Conservation (phyloP, 73 alveolate species). For the Symbiodinium pilosum region DNA sequence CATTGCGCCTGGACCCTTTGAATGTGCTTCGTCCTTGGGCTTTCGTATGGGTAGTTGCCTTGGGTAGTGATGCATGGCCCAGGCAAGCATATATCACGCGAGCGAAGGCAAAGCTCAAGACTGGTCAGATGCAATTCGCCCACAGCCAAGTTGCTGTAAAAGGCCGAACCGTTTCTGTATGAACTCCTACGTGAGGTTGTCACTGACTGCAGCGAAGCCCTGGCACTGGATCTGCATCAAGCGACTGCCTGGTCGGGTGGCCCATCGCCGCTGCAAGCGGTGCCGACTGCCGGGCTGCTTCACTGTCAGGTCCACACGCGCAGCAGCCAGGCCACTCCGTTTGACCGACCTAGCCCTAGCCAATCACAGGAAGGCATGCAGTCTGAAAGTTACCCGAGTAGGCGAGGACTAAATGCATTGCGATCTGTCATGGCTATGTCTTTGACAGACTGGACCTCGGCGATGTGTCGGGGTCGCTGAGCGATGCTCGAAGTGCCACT, state of each 20-base stretch:
- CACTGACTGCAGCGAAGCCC: conserved; percentile 76
- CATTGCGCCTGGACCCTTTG: conserved; percentile 64
- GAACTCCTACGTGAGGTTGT: conserved; percentile 19
- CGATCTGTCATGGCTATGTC: background rate
- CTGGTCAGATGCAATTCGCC: background rate
- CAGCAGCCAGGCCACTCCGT: conserved; percentile 40
- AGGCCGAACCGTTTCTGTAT: background rate
- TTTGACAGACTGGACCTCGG: conserved; percentile 46
- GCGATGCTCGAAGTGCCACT: conserved; percentile 52
- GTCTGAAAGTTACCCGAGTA: background rate
- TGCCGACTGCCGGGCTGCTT: background rate
- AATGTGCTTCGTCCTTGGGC: background rate
- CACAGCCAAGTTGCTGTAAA: background rate
- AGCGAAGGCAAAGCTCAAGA: conserved; percentile 47
- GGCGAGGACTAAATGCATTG: background rate
- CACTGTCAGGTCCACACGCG: conserved; percentile 70
- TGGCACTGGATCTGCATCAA: conserved; percentile 58
- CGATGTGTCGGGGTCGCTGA: conserved; percentile 40
- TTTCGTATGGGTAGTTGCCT: background rate
- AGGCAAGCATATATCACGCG: conserved; percentile 67
- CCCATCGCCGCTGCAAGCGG: background rate
- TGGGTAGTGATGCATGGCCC: background rate
- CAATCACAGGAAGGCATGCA: background rate
- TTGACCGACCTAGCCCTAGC: background rate
- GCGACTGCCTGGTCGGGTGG: conserved; percentile 38